Evolutionary conservation across 1,284 basidiomycete species (phyloP), one percentile per base, ranked within the genome.

Genomic region (Coriolopsis trogii): DNA sequence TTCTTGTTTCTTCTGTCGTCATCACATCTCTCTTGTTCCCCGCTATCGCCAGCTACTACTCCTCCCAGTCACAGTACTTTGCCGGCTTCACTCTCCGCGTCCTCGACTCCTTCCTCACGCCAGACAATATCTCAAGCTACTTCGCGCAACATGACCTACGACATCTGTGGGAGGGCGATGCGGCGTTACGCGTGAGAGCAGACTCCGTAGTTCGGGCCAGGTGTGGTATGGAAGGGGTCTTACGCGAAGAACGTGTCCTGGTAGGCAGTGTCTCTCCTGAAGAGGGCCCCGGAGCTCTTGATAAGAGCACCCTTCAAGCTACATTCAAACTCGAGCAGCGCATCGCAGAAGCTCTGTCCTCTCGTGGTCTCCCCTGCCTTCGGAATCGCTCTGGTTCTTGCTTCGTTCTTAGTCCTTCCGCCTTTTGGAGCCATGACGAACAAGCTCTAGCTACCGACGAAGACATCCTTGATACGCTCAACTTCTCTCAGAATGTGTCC

Each of bases 21-120:
- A 98, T 99, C 74, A 96, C 95, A 40, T 94, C 92, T 34, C 85
- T 99, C 43, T 92, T 96, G 68, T 98, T 95, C 64, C 94, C 94
- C 4, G 92, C 93, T 9, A 81, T 97, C 41, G 86, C 91, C 39
- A 80, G 93, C 45, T 95, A 94, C 68, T 83, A 88, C 25, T 86
- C 87, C 2, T 82, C 86, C 6, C 80, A 84, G 51, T 80, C 81
- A 1, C 80, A 80, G 55, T 82, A 84, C 37, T 77, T 85, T 46
- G 81, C 85, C 43, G 73, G 73, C 36, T 74, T 79, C 61, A 80
- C 80, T 53, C 71, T 79, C 40, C 71, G 74, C 46, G 76, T 88
- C 26, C 74, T 89, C 52, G 81, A 86, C 65, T 78, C 81, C 16
- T 80, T 89, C 61, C 73, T 81, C 21, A 76, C 79, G 0, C 73